Conservation (phyloP, 169 alveolate genomes). For the Pseudocohnilembus persalinus region DNA sequence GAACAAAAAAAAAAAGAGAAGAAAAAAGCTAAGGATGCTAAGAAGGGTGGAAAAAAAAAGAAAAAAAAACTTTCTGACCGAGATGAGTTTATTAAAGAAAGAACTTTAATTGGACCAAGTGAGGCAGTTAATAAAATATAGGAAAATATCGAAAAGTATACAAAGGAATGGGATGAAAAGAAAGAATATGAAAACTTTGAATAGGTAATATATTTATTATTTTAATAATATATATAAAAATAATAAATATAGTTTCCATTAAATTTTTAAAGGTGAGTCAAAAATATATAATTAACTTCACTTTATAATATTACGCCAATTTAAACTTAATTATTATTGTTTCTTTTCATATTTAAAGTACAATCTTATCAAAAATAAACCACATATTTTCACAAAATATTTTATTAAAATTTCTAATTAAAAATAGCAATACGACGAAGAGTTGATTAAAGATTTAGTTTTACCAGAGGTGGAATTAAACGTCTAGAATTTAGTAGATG, state of each 20-base stretch:
- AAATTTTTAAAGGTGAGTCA: no score
- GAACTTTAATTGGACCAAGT: constrained; percentile 42
- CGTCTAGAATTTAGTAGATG: constrained; percentile 39
- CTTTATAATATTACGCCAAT: no score
- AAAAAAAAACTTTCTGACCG: constrained; percentile 20
- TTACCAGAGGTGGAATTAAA: constrained; percentile 24
- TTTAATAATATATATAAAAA: no score
- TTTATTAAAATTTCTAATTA: no score
- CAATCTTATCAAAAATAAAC: no score
- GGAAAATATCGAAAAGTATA: constrained; percentile 31
- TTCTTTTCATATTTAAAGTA: no score
- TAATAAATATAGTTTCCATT: no score
- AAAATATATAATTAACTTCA: no score
- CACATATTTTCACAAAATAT: no score
- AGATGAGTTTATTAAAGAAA: constrained; percentile 24
- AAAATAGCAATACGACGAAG: constrained; percentile 16
- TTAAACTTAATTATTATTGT: no score
- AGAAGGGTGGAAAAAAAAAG: constrained; percentile 27
- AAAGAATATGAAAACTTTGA: constrained; percentile 11
- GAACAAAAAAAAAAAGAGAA: constrained; percentile 65
- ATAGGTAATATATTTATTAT: neutral
- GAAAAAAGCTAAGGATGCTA: constrained; percentile 42
- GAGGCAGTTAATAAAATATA: constrained; percentile 39
- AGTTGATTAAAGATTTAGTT: constrained; percentile 8
- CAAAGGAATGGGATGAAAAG: constrained; percentile 18